Evolutionary conservation across 768 basidiomycete genomes (phyloP).

Genomic region (Kwoniella sp.): DNA sequence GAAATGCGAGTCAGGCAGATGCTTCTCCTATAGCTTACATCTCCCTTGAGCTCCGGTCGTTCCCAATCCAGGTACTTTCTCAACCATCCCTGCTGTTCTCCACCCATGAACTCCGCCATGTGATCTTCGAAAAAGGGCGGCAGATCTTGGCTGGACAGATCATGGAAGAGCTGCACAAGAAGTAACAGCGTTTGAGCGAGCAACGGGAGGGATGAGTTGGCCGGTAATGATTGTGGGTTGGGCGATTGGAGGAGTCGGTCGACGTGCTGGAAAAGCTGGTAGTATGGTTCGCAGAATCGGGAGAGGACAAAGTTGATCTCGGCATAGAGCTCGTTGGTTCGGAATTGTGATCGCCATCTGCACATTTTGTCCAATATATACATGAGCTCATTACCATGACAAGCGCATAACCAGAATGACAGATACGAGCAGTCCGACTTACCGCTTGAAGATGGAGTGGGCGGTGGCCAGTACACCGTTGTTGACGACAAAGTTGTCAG

Average conservation of each 20-base stretch:
- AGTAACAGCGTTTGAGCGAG: conserved; percentile 76
- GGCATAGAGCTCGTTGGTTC: conserved; percentile 80
- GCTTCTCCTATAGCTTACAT: too few relatives aligned
- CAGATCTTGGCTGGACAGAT: conserved; percentile 91
- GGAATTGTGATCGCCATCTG: conserved; percentile 87
- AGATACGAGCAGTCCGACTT: conserved; percentile 6
- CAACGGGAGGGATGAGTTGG: conserved; percentile 53
- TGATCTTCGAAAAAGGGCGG: conserved; percentile 92
- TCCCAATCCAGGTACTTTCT: conserved; percentile 81
- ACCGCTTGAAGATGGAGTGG: conserved; percentile 82
- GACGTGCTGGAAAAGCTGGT: conserved; percentile 70
- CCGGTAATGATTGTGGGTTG: conserved; percentile 49
- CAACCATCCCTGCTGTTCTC: conserved; percentile 63
- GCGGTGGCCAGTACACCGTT: conserved; percentile 89
- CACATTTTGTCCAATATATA: too few relatives aligned
- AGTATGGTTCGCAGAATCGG: conserved; percentile 81
- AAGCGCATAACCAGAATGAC: neutral
- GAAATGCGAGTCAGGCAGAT: neutral
- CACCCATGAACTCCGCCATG: conserved; percentile 76
- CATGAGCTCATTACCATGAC: conserved; percentile 9
- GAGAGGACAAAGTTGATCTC: conserved; percentile 88
- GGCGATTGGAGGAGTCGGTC: conserved; percentile 58
- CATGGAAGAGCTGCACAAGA: conserved; percentile 84
- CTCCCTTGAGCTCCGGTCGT: conserved; percentile 67
- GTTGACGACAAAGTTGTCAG: conserved; percentile 79